Evolutionary conservation across 2,329 filamentous ascomycete genomes (phyloP).

Genomic region (Diaporthe citrichinensis): DNA sequence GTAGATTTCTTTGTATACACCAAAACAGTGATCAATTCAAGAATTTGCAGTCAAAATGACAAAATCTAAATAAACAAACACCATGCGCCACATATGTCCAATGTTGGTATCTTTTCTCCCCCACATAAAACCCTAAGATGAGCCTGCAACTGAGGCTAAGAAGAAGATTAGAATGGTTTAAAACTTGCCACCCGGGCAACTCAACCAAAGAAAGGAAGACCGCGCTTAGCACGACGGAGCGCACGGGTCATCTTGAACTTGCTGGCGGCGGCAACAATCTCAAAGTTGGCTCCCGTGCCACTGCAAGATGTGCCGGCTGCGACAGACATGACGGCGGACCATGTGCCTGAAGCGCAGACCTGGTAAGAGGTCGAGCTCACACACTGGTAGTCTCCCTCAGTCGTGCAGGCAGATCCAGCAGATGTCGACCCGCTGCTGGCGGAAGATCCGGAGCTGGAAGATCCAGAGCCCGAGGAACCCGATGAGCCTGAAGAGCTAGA

Average conservation of each 20-base stretch:
- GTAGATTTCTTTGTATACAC: not conserved
- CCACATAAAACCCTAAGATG: constrained; percentile 17
- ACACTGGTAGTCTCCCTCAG: constrained; percentile 66
- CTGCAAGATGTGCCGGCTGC: constrained; percentile 62
- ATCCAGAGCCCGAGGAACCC: constrained; percentile 42
- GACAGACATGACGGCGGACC: constrained; percentile 59
- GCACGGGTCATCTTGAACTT: constrained; percentile 39
- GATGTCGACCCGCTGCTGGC: constrained; percentile 49
- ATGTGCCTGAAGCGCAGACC: constrained; percentile 64
- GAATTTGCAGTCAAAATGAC: not conserved
- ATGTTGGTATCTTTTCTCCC: constrained; percentile 26
- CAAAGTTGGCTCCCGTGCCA: constrained; percentile 49
- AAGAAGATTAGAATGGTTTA: not conserved
- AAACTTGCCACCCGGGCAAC: constrained; percentile 7
- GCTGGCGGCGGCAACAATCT: constrained; percentile 45
- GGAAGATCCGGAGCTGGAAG: constrained; percentile 42
- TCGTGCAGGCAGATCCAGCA: constrained; percentile 60
- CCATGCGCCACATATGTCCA: constrained; percentile 24
- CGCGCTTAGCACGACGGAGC: constrained; percentile 22
- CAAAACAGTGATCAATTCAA: not conserved
- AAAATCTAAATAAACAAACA: not conserved
- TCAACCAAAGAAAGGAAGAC: constrained; percentile 28
- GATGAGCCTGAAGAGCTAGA: constrained; percentile 43
- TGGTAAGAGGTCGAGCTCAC: constrained; percentile 63
- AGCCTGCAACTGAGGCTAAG: constrained; percentile 14